Evolutionary conservation across 169 alveolate genomes (phyloP), one percentile per base, ranked within the genome.

Genomic region (Plasmodium fragile): DNA sequence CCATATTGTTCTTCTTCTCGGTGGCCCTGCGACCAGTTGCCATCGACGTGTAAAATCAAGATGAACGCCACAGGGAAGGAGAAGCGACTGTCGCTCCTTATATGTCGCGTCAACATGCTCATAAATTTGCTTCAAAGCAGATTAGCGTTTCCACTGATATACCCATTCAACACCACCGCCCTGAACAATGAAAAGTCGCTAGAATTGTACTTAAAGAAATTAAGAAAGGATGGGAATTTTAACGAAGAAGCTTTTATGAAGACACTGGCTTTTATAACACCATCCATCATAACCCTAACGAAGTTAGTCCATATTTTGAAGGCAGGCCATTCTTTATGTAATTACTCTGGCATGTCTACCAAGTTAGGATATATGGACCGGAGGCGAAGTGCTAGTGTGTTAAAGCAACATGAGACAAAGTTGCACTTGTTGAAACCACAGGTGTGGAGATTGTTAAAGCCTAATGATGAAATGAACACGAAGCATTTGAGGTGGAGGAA

Each of bases 371-470:
- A 90, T 53, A 69, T 30, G 82, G 82, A 80, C 25, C 28, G 83
- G 49, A 80, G 70, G 22, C 65, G 75, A 13, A 69, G 59, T 18
- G 72, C 70, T 65, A 72, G 72, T 39, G 52, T 80, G 6, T 49
- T 90, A 81, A 75, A 18, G 73, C 80, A 90, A 25, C 53, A 90
- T 80, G 94, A 90, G 36, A 90, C 81, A 43, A 90, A 90, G 45
- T 49, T 93, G 11, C 96, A 96, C 81, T 93, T 96, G 36, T 69
- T 96, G 25, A 82, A 93, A 53, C 97, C 97, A 11, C 97, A 97
- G 78, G 95, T 96, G 45, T 97, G 98, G 98, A 75, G 98, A 36
- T 82, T 97, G 30, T 73, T 96, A 59, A 97, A 95, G 78, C 98
- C 98, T 5, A 98, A 98, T 3, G 96, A 80, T 70, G 98, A 97